A percentile compares a stretch with the other conserved stretches of the same genome.
These are phyloP conservation scores for Pseudogymnoascus sp. DNA, from an alignment of 2,329 filamentous ascomycete species.

Conservation along the genomic window DNA sequence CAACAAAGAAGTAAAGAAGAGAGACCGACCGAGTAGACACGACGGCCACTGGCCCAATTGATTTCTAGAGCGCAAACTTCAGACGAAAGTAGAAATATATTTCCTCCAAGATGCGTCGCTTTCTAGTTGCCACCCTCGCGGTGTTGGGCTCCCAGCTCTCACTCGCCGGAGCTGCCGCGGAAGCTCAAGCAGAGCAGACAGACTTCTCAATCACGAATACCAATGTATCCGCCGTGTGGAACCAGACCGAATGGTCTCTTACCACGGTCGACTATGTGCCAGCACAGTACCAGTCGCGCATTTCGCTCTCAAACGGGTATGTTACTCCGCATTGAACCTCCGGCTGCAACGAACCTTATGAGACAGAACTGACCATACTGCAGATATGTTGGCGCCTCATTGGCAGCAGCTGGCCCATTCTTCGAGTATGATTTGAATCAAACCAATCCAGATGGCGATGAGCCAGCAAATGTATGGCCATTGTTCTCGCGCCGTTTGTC, in stretches of 20 bases:
- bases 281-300: constrained; percentile 26
- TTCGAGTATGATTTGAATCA: constrained; percentile 27
- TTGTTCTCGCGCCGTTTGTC: constrained; percentile 54
- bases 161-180: neutral
- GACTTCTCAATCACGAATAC: constrained; percentile 24
- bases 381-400: constrained; percentile 27
- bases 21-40: neutral
- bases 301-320: constrained; percentile 29
- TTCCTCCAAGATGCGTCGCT: neutral
- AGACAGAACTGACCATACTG: neutral
- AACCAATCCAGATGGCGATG: constrained; percentile 22
- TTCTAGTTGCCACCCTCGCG: neutral
- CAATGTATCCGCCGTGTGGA: constrained; percentile 21
- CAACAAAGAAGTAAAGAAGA: neutral
- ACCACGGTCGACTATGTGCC: constrained; percentile 21
- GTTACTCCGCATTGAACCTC: neutral
- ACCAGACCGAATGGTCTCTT: constrained; percentile 26
- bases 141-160: constrained; percentile 1
- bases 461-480: constrained; percentile 56
- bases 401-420: constrained; percentile 26
- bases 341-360: neutral
- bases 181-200: constrained; percentile 14
- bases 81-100: neutral
- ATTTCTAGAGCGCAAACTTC: neutral
- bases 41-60: neutral